These are phyloP conservation scores for Gossypium anomalum DNA, from an alignment of 345 rosid species.

Conservation along the genomic window DNA sequence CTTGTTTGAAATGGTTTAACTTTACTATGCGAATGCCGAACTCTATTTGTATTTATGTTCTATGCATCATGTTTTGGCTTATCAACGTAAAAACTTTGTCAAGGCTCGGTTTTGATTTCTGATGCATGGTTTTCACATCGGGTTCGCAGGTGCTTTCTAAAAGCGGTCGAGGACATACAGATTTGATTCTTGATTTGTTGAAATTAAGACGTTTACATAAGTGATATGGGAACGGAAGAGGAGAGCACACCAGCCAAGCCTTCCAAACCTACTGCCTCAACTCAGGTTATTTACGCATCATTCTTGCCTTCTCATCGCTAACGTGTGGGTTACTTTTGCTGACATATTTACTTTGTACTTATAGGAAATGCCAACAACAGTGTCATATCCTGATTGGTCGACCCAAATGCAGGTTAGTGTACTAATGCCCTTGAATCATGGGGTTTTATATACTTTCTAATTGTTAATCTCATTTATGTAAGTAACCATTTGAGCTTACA, in stretches of 20 bases:
- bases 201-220: constrained; percentile 11
- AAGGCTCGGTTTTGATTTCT: constrained; percentile 9
- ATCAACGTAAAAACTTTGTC: not conserved
- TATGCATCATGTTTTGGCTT: constrained; percentile 10
- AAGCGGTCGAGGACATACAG: constrained; percentile 2
- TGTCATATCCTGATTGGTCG: constrained; percentile 83
- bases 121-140: constrained; percentile 5
- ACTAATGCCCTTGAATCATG: not conserved
- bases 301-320: not conserved
- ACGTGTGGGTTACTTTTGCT: not conserved
- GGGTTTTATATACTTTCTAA: not conserved
- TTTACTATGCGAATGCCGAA: not conserved
- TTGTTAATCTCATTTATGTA: constrained; percentile 13
- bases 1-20: not conserved
- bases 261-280: constrained; percentile 66
- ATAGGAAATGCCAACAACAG: constrained; percentile 72
- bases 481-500: constrained; percentile 20
- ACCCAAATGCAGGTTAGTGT: constrained; percentile 75
- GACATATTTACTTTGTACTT: constrained; percentile 14
- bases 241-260: constrained; percentile 64
- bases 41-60: not conserved
- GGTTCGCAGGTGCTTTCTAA: constrained; percentile 26
- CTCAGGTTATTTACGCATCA: constrained; percentile 43
- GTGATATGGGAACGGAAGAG: constrained; percentile 72
- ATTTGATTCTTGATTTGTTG: constrained; percentile 12